Percentiles rank a stretch among this genome's conserved stretches.
These are phyloP conservation scores for Rhizopus arrhizus DNA, from an alignment of 371 early-diverging fungal species.

Conservation along the genomic window DNA sequence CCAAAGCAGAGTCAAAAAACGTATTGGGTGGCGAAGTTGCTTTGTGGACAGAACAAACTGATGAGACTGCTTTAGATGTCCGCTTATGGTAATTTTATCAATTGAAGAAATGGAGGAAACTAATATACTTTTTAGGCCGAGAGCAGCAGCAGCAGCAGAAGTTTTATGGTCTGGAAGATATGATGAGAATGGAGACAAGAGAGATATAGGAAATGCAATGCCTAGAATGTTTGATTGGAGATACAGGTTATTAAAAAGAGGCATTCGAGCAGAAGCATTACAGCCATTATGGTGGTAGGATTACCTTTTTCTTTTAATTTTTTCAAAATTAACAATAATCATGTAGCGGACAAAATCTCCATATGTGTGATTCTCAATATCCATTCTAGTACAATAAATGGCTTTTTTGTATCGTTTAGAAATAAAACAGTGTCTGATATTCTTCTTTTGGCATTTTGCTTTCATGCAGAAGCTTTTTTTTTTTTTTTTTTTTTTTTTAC, in stretches of 20 bases:
- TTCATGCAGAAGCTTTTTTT: no score
- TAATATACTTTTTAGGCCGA: constrained; percentile 29
- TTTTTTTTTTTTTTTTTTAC: no score
- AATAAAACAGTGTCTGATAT: no score
- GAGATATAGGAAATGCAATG: constrained; percentile 63
- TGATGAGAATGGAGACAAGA: constrained; percentile 54
- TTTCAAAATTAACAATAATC: background rate
- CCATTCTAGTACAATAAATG: constrained; percentile 11
- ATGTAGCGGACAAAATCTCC: constrained; percentile 41
- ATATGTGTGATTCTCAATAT: constrained; percentile 40
- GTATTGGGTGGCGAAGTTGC: constrained; percentile 58
- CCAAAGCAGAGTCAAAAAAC: constrained; percentile 50
- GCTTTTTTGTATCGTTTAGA: no score
- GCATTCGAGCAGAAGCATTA: constrained; percentile 69
- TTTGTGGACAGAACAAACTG: constrained; percentile 78
- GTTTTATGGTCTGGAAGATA: constrained; percentile 76
- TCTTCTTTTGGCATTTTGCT: no score
- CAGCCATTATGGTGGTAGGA: constrained; percentile 80
- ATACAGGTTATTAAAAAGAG: constrained; percentile 68
- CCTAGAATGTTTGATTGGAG: constrained; percentile 77
- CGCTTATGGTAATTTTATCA: constrained; percentile 57
- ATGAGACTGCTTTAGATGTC: constrained; percentile 62
- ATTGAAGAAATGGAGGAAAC: no score
- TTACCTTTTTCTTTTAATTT: background rate
- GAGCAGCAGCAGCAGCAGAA: constrained; percentile 60